Base-by-base conservation (phyloP, 805 yeast species). In the Lipomyces oligophaga region DNA sequence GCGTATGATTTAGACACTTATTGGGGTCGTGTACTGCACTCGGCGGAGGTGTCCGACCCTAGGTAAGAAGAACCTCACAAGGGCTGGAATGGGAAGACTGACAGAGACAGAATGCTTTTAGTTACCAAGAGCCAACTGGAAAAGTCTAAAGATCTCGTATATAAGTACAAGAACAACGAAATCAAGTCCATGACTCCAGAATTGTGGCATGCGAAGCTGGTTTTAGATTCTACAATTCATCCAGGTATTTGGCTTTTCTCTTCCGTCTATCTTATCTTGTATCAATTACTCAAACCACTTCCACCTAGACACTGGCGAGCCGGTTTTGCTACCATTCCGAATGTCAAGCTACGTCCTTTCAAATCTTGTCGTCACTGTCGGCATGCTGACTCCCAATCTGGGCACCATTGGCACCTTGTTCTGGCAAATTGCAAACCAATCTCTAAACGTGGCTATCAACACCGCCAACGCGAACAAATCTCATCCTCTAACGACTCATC, bases 341-440 rank as follows among this genome's bases (percentile, higher is more conserved):
- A 93, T 93, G 99, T 87, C 96, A 20, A 83, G 90, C 26, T 87
- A 93, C 70, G 99, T 93, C 15, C 71, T 93, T 43, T 86, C 96
- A 8, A 93, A 93, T 66, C 69, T 93, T 67, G 90, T 90, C 19
- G 97, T 93, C 40, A 90, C 97, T 4, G 90, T 84, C 3, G 99
- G 99, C 56, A 93, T 93, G 99, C 76, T 93, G 56, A 90, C 97
- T 1, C 99, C 99, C 5, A 84, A 85, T 45, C 67, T 93, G 62
- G 94, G 95, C 48, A 80, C 88, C 7, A 79, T 76, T 0, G 99
- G 98, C 31, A 90, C 97, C 0, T 64, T 88, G 19, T 90, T 93
- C 68, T 93, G 98, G 99, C 99, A 93, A 69, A 79, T 93, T 64
- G 95, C 97, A 18, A 93, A 93, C 69, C 99, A 93, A 69, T 86